A percentile compares a stretch with the other conserved stretches of the same genome.
These are phyloP conservation scores for Hymenoscyphus repandus DNA, from an alignment of 2,329 filamentous ascomycete species.

Conservation along the genomic window DNA sequence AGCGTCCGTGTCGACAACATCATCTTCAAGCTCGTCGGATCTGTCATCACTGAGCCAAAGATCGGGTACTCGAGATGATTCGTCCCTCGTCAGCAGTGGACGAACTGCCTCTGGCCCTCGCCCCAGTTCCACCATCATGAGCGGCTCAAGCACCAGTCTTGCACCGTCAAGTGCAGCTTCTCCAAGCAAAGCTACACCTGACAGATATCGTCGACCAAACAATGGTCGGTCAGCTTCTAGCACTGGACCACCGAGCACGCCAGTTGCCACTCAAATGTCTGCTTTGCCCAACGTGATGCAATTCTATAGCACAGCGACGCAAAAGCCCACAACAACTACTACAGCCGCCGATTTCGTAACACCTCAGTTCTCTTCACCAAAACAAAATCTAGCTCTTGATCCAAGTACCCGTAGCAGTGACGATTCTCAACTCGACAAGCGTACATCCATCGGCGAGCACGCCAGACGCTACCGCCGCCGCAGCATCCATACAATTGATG, in stretches of 20 bases:
- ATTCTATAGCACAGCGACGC: conserved; percentile 43
- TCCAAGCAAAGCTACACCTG: conserved; percentile 64
- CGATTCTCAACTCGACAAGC: conserved; percentile 48
- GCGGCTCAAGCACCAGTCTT: conserved; percentile 46
- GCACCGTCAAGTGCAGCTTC: conserved; percentile 40
- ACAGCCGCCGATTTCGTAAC: conserved; percentile 22
- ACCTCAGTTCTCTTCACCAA: conserved; percentile 21
- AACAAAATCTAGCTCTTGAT: conserved; percentile 7
- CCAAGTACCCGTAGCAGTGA: conserved; percentile 17
- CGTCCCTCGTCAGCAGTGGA: conserved; percentile 37
- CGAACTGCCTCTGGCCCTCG: conserved; percentile 22
- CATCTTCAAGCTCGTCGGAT: conserved; percentile 31
- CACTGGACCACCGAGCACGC: conserved; percentile 24
- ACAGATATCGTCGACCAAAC: conserved; percentile 72
- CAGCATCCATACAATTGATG: conserved; percentile 68
- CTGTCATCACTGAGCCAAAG: conserved; percentile 36
- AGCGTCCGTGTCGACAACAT: conserved; percentile 44
- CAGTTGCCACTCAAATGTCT: conserved; percentile 45
- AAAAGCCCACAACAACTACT: conserved; percentile 24
- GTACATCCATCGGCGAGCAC: conserved; percentile 51
- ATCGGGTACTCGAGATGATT: conserved; percentile 49
- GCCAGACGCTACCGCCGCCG: conserved; percentile 74
- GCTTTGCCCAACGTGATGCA: conserved; percentile 51
- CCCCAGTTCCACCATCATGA: conserved; percentile 37
- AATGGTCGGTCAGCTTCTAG: conserved; percentile 42